Conservation (phyloP, 1,139 yeast species). For the Yamadazyma dendronema region DNA sequence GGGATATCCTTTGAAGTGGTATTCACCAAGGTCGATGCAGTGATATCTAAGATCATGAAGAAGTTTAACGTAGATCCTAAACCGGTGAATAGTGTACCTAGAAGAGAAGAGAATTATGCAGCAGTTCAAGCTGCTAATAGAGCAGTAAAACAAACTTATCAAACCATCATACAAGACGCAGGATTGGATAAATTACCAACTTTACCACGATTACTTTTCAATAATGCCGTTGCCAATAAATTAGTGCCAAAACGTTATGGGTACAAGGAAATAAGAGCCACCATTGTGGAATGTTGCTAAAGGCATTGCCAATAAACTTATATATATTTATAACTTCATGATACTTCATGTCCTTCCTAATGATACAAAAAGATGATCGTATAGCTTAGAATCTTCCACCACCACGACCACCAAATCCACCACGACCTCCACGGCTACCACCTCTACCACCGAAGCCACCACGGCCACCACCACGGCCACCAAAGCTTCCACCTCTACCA, state of each 20-base stretch:
- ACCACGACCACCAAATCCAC: constrained; percentile 32
- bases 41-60: constrained; percentile 27
- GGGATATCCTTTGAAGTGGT: constrained; percentile 74
- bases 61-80: constrained; percentile 4
- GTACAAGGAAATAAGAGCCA: constrained; percentile 33
- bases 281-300: constrained; percentile 31
- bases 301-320: neutral
- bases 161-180: constrained; percentile 20
- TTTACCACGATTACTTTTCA: constrained; percentile 35
- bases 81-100: constrained; percentile 2
- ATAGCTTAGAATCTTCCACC: constrained; percentile 26
- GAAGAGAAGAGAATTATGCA: constrained; percentile 14
- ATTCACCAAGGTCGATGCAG: constrained; percentile 70
- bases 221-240: constrained; percentile 28
- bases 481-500: constrained; percentile 32
- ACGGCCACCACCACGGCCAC: constrained; percentile 25
- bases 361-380: constrained; percentile 2
- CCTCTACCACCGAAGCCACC: constrained; percentile 37
- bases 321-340: constrained; percentile 4
- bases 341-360: constrained; percentile 5
- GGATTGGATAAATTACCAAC: constrained; percentile 24
- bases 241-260: constrained; percentile 28
- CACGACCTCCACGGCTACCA: constrained; percentile 40
- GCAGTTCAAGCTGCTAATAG: constrained; percentile 20
- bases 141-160: constrained; percentile 23